These are phyloP conservation scores for Linderina pennispora DNA, from an alignment of 192 early-diverging fungal genomes.

Conservation along the genomic window DNA sequence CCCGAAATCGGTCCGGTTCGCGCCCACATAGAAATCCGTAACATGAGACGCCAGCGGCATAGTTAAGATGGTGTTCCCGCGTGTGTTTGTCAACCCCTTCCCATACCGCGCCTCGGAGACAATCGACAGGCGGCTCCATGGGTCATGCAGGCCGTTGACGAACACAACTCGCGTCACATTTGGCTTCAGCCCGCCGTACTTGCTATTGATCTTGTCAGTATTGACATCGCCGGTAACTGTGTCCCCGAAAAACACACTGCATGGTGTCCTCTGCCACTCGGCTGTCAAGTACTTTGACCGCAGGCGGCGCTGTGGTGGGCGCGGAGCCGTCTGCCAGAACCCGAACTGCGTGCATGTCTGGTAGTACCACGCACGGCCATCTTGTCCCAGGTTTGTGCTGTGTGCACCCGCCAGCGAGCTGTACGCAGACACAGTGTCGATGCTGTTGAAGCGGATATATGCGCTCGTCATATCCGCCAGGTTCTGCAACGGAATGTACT, in stretches of 20 bases:
- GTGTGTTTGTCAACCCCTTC: slow-evolving; percentile 2
- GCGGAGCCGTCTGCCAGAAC: slow-evolving; percentile 55
- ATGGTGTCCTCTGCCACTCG: slow-evolving; percentile 40
- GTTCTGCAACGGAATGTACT: slow-evolving; percentile 35
- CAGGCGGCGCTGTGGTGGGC: slow-evolving; percentile 36
- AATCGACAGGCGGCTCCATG: slow-evolving; percentile 53
- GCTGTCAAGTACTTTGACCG: slow-evolving; percentile 37
- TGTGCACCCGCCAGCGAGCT: slow-evolving; percentile 27
- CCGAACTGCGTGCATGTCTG: slow-evolving; percentile 69
- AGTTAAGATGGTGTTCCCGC: slow-evolving; percentile 30
- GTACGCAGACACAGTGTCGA: slow-evolving; percentile 27
- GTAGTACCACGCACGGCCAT: slow-evolving; percentile 54
- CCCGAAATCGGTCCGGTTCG: slow-evolving; percentile 29
- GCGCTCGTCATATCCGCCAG: slow-evolving; percentile 41
- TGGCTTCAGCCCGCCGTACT: slow-evolving; percentile 29
- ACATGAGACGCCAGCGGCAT: slow-evolving; percentile 44
- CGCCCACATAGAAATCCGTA: slow-evolving; percentile 35
- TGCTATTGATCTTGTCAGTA: slow-evolving; percentile 15
- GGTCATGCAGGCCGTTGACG: slow-evolving; percentile 61
- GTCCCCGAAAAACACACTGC: slow-evolving; percentile 40
- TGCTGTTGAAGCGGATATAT: slow-evolving; percentile 29
- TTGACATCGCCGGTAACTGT: slow-evolving; percentile 14
- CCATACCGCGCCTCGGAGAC: slow-evolving; percentile 11
- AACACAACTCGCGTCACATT: slow-evolving; percentile 51
- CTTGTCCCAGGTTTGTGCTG: slow-evolving; percentile 30